Conservation (phyloP, 345 rosid species). For the Camelina neglecta region DNA sequence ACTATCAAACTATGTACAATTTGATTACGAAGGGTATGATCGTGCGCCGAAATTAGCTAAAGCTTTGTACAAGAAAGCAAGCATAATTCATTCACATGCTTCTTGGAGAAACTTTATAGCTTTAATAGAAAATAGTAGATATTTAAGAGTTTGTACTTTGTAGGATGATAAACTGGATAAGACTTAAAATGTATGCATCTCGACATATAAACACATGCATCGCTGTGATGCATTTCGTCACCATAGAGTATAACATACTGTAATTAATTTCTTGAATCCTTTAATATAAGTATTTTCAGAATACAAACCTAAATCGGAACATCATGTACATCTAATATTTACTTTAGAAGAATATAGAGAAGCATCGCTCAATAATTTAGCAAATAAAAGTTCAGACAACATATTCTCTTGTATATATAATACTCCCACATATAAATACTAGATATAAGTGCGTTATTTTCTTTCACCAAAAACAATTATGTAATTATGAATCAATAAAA, state of each 20-base stretch:
- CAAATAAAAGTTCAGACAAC: background rate
- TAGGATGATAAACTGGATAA: slow-evolving; percentile 24
- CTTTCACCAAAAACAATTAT: too few species aligned
- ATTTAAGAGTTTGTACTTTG: slow-evolving; percentile 1
- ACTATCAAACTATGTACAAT: slow-evolving; percentile 19
- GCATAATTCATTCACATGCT: slow-evolving; percentile 42
- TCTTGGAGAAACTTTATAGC: slow-evolving; percentile 24
- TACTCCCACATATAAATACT: background rate
- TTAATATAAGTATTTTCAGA: background rate
- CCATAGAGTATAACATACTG: background rate
- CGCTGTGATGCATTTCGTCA: slow-evolving; percentile 14
- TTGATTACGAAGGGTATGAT: slow-evolving; percentile 36
- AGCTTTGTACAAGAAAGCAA: slow-evolving; percentile 20
- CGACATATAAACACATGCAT: background rate
- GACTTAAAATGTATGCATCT: background rate
- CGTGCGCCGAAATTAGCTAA: slow-evolving; percentile 39
- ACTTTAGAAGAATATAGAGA: background rate
- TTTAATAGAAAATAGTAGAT: slow-evolving; percentile 15
- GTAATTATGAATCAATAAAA: too few species aligned
- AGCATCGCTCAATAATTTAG: background rate
- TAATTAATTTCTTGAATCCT: background rate
- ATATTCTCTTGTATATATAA: background rate
- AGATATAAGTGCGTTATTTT: background rate
- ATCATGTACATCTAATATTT: background rate
- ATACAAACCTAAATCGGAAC: background rate